Evolutionary conservation across 441 rosid genomes (phyloP).

Genomic region (Adansonia rubrostipa): DNA sequence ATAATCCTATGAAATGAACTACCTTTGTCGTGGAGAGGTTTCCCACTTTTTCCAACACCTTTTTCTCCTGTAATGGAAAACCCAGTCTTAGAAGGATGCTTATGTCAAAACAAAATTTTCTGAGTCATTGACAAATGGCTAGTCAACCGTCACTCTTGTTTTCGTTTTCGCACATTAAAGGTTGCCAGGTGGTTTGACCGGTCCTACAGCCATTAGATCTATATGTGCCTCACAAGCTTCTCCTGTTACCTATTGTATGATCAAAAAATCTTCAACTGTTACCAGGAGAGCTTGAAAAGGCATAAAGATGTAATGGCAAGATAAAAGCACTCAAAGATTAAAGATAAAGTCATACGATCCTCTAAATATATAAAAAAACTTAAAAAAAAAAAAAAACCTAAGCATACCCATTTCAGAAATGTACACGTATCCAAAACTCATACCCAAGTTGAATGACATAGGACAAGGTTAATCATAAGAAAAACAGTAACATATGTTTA

Average conservation of each 20-base stretch:
- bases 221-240: background rate
- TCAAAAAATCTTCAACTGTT: background rate
- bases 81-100: constrained; percentile 6
- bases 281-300: too few species aligned
- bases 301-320: too few species aligned
- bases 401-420: too few species aligned
- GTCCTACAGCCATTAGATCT: background rate
- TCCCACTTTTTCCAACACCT: constrained; percentile 80
- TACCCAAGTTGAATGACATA: too few species aligned
- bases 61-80: constrained; percentile 59
- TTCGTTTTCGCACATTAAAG: background rate
- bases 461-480: too few species aligned
- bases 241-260: background rate
- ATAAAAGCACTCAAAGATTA: too few species aligned
- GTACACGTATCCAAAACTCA: too few species aligned
- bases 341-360: too few species aligned
- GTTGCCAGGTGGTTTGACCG: background rate
- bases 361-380: too few species aligned
- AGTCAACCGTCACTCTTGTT: background rate
- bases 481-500: background rate
- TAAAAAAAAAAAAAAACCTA: too few species aligned
- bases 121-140: background rate
- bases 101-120: background rate
- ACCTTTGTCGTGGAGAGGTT: constrained; percentile 78
- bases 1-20: constrained; percentile 86